Evolutionary conservation across 164 flowering plant genomes (phyloP).

Genomic region (Cinnamomum chago): DNA sequence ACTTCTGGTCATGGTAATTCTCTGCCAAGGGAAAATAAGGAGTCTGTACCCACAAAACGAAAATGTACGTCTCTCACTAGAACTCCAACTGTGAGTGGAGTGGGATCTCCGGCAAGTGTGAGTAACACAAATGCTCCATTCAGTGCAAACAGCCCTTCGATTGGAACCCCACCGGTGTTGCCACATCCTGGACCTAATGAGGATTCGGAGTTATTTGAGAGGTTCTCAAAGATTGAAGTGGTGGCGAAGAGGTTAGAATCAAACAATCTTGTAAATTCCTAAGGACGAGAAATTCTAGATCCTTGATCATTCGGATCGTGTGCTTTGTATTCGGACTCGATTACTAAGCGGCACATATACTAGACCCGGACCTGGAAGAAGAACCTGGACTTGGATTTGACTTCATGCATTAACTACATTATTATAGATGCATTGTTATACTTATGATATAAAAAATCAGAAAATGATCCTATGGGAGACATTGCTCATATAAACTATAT

Average conservation of each 20-base stretch:
- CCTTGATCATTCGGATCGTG: not conserved
- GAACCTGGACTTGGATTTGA: too few relatives aligned
- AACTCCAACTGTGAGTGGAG: slow-evolving; percentile 59
- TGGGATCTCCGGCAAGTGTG: slow-evolving; percentile 83
- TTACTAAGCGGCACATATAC: too few relatives aligned
- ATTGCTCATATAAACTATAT: too few relatives aligned
- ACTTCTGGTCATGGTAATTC: slow-evolving; percentile 72
- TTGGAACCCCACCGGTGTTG: slow-evolving; percentile 43
- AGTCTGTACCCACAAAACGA: slow-evolving; percentile 45
- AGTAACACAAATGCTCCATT: slow-evolving; percentile 49
- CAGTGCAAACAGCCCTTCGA: slow-evolving; percentile 71
- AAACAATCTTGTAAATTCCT: not conserved
- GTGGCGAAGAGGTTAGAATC: slow-evolving; percentile 58
- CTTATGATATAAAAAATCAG: too few relatives aligned
- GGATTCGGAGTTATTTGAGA: slow-evolving; percentile 55
- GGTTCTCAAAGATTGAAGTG: slow-evolving; percentile 77
- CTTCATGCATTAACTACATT: too few relatives aligned
- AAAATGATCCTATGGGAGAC: too few relatives aligned
- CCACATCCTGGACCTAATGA: slow-evolving; percentile 12
- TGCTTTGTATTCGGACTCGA: too few relatives aligned
- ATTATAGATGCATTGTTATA: too few relatives aligned
- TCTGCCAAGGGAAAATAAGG: slow-evolving; percentile 58
- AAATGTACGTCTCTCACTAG: slow-evolving; percentile 74
- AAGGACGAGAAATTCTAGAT: not conserved
- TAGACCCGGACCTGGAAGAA: too few relatives aligned